Conservation (phyloP, 441 rosid species). For the Eruca vesicaria region DNA sequence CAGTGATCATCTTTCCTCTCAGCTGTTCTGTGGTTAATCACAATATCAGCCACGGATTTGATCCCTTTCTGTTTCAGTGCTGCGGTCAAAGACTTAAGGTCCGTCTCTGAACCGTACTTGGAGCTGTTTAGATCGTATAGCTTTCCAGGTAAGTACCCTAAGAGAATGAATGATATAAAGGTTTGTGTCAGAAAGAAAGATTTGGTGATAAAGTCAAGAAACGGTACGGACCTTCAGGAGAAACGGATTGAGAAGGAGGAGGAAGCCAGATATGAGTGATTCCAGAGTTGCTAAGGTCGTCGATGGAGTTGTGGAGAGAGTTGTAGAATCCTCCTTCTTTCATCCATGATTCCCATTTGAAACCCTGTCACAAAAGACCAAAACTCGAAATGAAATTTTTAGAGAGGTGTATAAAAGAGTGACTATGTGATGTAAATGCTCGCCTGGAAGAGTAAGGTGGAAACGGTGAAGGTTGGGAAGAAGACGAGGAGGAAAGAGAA, state of each 20-base stretch:
- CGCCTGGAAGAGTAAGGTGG: slow-evolving; percentile 42
- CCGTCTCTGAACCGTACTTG: slow-evolving; percentile 61
- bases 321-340: slow-evolving; percentile 70
- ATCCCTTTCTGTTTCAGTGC: slow-evolving; percentile 58
- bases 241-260: slow-evolving; percentile 66
- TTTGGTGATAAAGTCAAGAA: background rate
- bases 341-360: slow-evolving; percentile 61
- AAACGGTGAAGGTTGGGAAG: slow-evolving; percentile 41
- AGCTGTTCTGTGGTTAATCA: slow-evolving; percentile 84
- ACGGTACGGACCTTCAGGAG: slow-evolving; percentile 46
- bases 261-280: slow-evolving; percentile 81
- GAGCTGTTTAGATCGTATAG: slow-evolving; percentile 74
- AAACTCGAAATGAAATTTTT: background rate
- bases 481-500: slow-evolving; percentile 35
- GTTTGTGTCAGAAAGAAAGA: background rate
- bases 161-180: background rate
- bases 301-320: slow-evolving; percentile 44
- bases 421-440: background rate
- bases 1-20: slow-evolving; percentile 66
- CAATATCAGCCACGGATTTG: slow-evolving; percentile 77
- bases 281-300: slow-evolving; percentile 55
- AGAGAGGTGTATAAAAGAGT: background rate
- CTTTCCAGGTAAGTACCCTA: slow-evolving; percentile 90
- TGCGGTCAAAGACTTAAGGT: slow-evolving; percentile 51
- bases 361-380: slow-evolving; percentile 19